Evolutionary conservation across 257 asterid species (phyloP).

Genomic region (Pogostemon cablin): DNA sequence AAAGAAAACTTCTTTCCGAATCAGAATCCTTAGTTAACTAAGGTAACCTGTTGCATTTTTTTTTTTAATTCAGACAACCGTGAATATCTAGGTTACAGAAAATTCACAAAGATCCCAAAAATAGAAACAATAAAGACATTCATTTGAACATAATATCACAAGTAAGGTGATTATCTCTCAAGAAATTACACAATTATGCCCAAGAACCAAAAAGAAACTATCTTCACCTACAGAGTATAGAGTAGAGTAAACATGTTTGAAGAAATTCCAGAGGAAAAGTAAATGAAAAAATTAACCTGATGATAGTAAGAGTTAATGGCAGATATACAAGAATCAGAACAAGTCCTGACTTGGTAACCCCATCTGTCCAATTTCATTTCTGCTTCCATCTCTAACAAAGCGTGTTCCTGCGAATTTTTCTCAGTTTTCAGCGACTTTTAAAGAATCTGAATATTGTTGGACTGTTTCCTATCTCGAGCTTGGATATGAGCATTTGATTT

Average conservation of each 20-base stretch:
- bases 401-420: background rate
- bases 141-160: background rate
- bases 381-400: constrained; percentile 38
- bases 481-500: constrained; percentile 7
- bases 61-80: background rate
- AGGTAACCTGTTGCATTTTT: constrained; percentile 13
- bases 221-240: background rate
- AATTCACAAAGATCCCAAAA: background rate
- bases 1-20: background rate
- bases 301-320: constrained; percentile 81
- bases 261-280: background rate
- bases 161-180: constrained; percentile 13
- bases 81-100: constrained; percentile 8
- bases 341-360: constrained; percentile 81
- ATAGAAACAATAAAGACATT: constrained; percentile 3
- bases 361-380: constrained; percentile 63
- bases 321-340: constrained; percentile 70
- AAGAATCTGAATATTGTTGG: background rate
- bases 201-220: background rate
- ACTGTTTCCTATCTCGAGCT: background rate
- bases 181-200: constrained; percentile 14
- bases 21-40: background rate
- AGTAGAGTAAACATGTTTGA: constrained; percentile 3
- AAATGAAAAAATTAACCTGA: constrained; percentile 51
- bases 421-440: background rate